Base-by-base conservation (phyloP, 495 filamentous ascomycete species). In the Durotheca rogersii region DNA sequence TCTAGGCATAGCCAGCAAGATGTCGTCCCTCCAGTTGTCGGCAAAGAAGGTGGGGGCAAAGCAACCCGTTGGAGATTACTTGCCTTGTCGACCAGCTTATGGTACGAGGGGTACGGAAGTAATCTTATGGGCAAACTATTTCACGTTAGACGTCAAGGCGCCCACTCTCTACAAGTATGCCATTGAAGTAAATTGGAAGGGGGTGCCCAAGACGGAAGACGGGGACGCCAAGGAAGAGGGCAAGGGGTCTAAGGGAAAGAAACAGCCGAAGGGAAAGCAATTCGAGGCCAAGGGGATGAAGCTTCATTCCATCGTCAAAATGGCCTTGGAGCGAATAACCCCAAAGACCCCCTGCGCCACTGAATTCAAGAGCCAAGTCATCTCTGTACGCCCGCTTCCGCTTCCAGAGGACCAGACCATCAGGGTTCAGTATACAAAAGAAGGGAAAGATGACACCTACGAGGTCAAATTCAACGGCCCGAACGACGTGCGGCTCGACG, bases 41-140 rank as follows among this genome's bases (percentile, higher is more conserved):
- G 34, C 48, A 0, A 20, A n/a, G 15, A 62, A 53, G 39, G n/a
- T n/a, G n/a, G 50, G 38, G 12, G 29, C 41, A 12, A 47, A 44
- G 16, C 5, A 46, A n/a, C 21, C 46, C 18, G 12, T 47, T 18
- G 31, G 37, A 1, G 45, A 47, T 6, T 27, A 51, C 16, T 56
- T 77, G 29, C 77, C 77, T 6, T 46, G 53, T 33, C 77, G 84
- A 6, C 85, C 85, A n/a, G 76, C 71, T 2, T 86, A 77, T 58
- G 83, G 83, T 31, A 81, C 70, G 1, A 50, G 50, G 10, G 85
- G 85, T 12, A 62, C 23, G 5, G 39, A 62, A 12, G 68, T 83
- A 3, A 61, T 66, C 5, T 70, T 88, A 0, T 85, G 78, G 72
- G 74, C 85, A 27, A 88, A 88, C 62, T 85, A 84, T 47, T 80